phyloP scores from a whole-genome alignment of 192 early-diverging fungal species.

The Backusella australiensis region DNA sequence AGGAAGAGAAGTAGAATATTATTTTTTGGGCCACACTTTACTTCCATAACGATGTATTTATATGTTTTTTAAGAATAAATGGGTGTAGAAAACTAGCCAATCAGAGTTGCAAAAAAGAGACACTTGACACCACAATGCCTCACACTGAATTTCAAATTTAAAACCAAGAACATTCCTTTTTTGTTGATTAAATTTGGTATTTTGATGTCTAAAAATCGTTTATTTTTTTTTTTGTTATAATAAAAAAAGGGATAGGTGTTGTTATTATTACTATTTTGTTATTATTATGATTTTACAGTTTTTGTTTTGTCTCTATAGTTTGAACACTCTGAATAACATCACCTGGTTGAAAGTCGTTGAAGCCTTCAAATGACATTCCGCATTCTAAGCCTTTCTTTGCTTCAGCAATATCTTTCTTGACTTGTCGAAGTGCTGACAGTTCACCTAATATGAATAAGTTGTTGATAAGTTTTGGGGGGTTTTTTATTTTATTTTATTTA shows the following conservation, averaged over 20 bases:
- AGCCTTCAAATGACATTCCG: slow-evolving; percentile 88
- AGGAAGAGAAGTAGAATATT: not conserved
- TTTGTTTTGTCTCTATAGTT: slow-evolving; percentile 56
- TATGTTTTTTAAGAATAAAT: not conserved
- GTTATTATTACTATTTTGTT: not conserved
- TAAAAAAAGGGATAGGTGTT: not conserved
- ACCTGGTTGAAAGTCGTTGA: slow-evolving; percentile 73
- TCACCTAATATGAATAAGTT: slow-evolving; percentile 36
- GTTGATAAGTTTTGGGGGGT: not conserved
- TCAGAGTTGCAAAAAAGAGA: not conserved
- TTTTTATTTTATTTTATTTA: slow-evolving; percentile 9
- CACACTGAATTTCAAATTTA: not conserved
- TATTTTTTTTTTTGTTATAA: not conserved
- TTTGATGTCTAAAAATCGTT: not conserved
- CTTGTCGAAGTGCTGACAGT: slow-evolving; percentile 76
- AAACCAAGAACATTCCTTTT: slow-evolving; percentile 3
- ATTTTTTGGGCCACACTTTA: not conserved
- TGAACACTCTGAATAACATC: slow-evolving; percentile 78
- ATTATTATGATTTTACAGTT: slow-evolving; percentile 25
- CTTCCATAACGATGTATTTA: not conserved
- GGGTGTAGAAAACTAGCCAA: not conserved
- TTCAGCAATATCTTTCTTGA: slow-evolving; percentile 90
- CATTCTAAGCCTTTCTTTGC: slow-evolving; percentile 94
- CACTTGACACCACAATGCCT: not conserved
- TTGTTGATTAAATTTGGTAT: not conserved